Base-by-base conservation (phyloP, 805 yeast genomes). In the Starmerella stigmatis region DNA sequence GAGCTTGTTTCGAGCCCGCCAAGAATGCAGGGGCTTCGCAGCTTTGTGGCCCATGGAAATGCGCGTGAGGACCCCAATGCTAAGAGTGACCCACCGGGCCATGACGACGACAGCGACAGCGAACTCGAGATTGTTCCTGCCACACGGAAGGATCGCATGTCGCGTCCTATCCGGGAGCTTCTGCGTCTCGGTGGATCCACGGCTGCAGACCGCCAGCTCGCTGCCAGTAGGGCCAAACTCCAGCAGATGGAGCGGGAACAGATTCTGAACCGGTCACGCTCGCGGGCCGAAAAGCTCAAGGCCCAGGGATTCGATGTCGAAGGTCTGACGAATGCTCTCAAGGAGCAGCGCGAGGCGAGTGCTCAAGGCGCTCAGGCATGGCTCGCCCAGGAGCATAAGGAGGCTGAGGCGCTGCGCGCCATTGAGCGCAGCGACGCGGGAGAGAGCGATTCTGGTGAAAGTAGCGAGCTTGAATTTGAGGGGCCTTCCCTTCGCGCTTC, bases 41-140 rank as follows among this genome's bases (percentile, higher is more conserved):
- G 52, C 41, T 52, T 49, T 27, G 41, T 53, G 5, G 38, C 39
- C 2, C 39, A 34, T 27, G 41, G 32, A 4, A n/a, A 16, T 16
- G 8, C 36, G n/a, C 28, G n/a, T 19, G 21, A 20, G 13, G 30
- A 39, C 11, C 32, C 27, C 28, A 28, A 13, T 17, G n/a, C 20
- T 19, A 19, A n/a, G 19, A 30, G 20, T 12, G 30, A 34, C 16
- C 22, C 16, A 12, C 19, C 23, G 23, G 38, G 29, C 28, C 15
- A 34, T 19, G n/a, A 7, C 19, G 31, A n/a, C 11, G 47, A 43
- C 17, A 43, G 42, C 31, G 54, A 52, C 32, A 44, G 48, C 43
- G 58, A 54, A 13, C 44, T 55, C 9, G 58, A 55, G 26, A 50
- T 55, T 30, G 32, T 55, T 9, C 57, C 57, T 7, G 51, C 47